Evolutionary conservation across 1,284 basidiomycete genomes (phyloP), one percentile per base, ranked within the genome.

Genomic region (Cutaneotrichosporon sp.): DNA sequence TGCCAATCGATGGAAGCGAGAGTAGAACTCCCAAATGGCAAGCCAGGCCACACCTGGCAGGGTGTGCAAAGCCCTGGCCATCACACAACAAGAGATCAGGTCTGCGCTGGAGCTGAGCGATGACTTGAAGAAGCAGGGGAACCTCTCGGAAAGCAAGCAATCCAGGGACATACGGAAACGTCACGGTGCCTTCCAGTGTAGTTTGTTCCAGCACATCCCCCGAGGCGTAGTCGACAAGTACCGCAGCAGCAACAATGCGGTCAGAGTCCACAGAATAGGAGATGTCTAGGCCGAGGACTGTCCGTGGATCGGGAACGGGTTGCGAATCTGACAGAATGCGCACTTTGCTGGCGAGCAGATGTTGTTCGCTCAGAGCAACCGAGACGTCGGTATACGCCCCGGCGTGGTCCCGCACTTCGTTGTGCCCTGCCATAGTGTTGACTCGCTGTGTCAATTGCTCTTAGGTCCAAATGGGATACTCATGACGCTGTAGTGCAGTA

Each of bases 131-230:
- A 4, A 49, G 40, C 14, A 49, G 40, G 7, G 48, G 48, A 4
- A 35, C 48, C 15, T 49, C 48, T 9, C 48, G 39, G 20, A 49
- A 42, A 4, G 48, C 48, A 13, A 49, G 48, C 30, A 49, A 39
- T 4, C 48, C 48, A 4, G 48, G 48, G 33, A 49, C 33, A 26
- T 49, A 49, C 1, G 48, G 48, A 15, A 49, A 49, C 4, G 39
- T 8, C 17, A 30, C 26, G 15, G 18, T 36, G 20, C 48, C 48
- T 33, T 23, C 23, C 15, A 49, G 23, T 9, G 48, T 49, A 2
- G 26, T 20, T 15, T 41, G 10, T 17, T 30, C 48, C 3, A 49
- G 7, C 3, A 42, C 15, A 5, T 4, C 13, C 2, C 30, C 30
- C 9, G 39, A 42, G 20, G 23, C 18, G 15, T 15, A 21, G 30